Percentiles rank a stretch among this genome's conserved stretches.
Evolutionary conservation across 129 eudicot species (phyloP).

Genomic region (Oenanthe sinensis): DNA sequence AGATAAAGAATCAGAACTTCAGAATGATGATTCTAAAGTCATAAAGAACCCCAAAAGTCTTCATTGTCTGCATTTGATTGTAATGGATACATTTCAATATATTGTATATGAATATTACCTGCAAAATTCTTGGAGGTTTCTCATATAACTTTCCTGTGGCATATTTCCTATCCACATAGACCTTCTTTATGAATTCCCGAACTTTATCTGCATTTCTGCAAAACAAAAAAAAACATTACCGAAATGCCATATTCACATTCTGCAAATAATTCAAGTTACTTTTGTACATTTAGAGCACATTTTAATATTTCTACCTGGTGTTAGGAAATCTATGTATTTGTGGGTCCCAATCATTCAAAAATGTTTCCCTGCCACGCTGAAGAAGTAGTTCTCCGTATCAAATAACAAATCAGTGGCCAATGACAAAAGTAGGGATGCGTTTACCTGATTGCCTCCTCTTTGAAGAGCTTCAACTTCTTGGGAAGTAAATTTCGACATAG

Average conservation of each 20-base stretch:
- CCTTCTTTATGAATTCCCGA: slow-evolving; percentile 77
- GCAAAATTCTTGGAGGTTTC: slow-evolving; percentile 72
- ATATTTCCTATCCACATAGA: slow-evolving; percentile 65
- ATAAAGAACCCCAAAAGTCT: neutral
- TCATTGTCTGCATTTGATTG: neutral
- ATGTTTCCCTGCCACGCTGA: slow-evolving; percentile 88
- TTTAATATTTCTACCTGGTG: slow-evolving; percentile 45
- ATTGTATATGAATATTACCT: slow-evolving; percentile 23
- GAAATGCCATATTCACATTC: neutral
- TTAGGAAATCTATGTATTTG: slow-evolving; percentile 64
- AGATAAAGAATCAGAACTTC: neutral
- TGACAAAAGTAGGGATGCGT: neutral
- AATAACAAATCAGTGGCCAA: slow-evolving; percentile 3
- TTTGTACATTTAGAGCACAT: neutral
- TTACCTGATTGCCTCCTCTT: slow-evolving; percentile 94
- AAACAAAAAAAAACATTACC: neutral
- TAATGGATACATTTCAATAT: neutral
- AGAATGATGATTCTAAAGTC: neutral
- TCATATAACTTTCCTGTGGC: slow-evolving; percentile 48
- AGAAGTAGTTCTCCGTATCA: slow-evolving; percentile 20
- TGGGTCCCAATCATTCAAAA: slow-evolving; percentile 79
- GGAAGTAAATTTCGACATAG: slow-evolving; percentile 78
- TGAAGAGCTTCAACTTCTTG: slow-evolving; percentile 93
- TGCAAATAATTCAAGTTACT: neutral
- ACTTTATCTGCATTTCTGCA: slow-evolving; percentile 77